Conservation (phyloP, 192 early-diverging fungal species). For the Tieghemiomyces parasiticus region DNA sequence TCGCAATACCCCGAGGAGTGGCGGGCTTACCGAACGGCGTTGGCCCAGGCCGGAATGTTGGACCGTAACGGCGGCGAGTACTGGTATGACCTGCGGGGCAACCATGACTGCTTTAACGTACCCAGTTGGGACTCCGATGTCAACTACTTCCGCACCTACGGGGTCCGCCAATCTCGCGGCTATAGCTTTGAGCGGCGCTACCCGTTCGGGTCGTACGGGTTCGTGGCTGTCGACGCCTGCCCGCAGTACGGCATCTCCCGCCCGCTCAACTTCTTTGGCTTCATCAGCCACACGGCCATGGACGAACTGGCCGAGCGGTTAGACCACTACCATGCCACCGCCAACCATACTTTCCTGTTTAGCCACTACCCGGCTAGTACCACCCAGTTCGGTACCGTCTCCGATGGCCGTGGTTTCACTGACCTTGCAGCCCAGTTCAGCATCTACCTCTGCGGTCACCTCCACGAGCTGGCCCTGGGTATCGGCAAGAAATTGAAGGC, state of each 20-base stretch:
- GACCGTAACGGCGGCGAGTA: slow-evolving; percentile 36
- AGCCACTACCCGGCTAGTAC: slow-evolving; percentile 72
- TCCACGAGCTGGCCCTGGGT: slow-evolving; percentile 52
- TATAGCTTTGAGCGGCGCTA: slow-evolving; percentile 43
- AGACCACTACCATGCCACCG: slow-evolving; percentile 35
- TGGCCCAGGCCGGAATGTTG: slow-evolving; percentile 35
- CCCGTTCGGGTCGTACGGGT: slow-evolving; percentile 61
- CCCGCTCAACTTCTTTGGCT: slow-evolving; percentile 87
- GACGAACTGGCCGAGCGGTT: slow-evolving; percentile 43
- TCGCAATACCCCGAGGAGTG: slow-evolving; percentile 73
- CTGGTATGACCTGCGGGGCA: slow-evolving; percentile 81
- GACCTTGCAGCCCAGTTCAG: slow-evolving; percentile 45
- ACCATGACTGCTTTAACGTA: slow-evolving; percentile 88
- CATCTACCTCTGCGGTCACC: slow-evolving; percentile 73
- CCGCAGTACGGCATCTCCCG: slow-evolving; percentile 53
- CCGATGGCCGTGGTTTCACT: slow-evolving; percentile 36
- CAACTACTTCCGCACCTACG: slow-evolving; percentile 48
- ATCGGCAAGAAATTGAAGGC: slow-evolving; percentile 41
- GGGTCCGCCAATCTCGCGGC: slow-evolving; percentile 28
- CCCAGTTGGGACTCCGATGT: slow-evolving; percentile 34
- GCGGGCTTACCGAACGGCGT: slow-evolving; percentile 45
- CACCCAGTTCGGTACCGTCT: slow-evolving; percentile 51
- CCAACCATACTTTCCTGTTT: slow-evolving; percentile 24
- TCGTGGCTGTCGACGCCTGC: slow-evolving; percentile 73
- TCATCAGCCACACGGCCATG: slow-evolving; percentile 59